phyloP scores from a whole-genome alignment of 169 alveolate species.

The Cryptosporidium xiaoi region DNA sequence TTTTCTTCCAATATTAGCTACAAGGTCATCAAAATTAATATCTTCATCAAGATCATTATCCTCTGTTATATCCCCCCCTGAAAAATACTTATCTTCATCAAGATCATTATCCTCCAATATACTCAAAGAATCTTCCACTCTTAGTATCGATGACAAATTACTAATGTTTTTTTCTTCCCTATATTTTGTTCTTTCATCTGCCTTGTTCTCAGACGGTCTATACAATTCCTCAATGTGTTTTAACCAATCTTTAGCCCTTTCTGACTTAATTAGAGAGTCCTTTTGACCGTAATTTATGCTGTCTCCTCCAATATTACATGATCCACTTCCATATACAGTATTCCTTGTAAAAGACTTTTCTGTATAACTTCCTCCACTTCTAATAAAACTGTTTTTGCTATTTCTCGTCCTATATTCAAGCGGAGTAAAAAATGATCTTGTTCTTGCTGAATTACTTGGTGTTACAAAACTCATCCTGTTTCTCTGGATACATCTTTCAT shows the following conservation, averaged over 20 bases:
- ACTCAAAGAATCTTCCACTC: conserved; percentile 13
- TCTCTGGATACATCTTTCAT: neutral
- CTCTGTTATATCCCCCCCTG: conserved; percentile 5
- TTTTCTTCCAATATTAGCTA: too few species aligned
- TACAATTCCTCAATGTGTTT: conserved; percentile 59
- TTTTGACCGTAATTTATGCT: neutral
- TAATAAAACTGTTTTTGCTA: neutral
- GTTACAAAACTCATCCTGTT: neutral
- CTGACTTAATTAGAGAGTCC: conserved; percentile 4
- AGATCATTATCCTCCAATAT: neutral
- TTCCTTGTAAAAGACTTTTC: too few species aligned
- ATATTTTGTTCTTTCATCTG: neutral
- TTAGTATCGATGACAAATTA: neutral
- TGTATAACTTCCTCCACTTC: neutral
- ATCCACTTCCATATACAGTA: too few species aligned
- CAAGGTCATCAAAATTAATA: too few species aligned
- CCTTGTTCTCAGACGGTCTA: neutral
- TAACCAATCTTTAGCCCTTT: conserved; percentile 67
- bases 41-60: too few species aligned
- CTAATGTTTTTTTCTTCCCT: neutral
- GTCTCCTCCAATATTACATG: neutral
- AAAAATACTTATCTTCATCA: conserved; percentile 23
- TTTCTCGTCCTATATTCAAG: neutral
- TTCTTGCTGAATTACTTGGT: neutral
- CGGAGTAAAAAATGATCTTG: neutral